Evolutionary conservation across 306 rosid species (phyloP), one percentile per base, ranked within the genome.

Genomic region (Datisca glomerata): DNA sequence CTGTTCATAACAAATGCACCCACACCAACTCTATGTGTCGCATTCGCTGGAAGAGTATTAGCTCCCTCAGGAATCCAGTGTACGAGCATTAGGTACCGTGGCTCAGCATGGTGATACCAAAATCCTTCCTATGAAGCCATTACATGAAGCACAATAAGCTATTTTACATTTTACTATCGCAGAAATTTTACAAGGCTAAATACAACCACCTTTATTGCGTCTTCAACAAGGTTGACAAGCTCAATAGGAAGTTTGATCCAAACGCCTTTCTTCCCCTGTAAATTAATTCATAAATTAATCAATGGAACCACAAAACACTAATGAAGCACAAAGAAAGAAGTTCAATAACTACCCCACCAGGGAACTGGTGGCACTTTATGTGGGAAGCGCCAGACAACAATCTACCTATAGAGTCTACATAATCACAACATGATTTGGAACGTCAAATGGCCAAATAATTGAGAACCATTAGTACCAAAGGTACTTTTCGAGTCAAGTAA

Each of bases 41-140:
- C 91, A 54, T 83, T 80, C 46, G 67, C 65, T n/a, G 93, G 97
- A 72, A 83, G 61, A 27, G 91, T 80, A 37, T 62, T 53, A 19
- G 51, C 18, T 24, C 65, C 57, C 41, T 57, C 69, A 4, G 93
- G 79, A 59, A 89, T 74, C 98, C 98, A 89, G 45, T 60, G 56
- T 5, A 83, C 79, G 10, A 89, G 81, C 91, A 89, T 89, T 60
- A 83, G 57, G 60, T 83, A 77, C 10, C 71, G 60, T 28, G 93
- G 79, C 70, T 84, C 95, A 1, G 95, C 97, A 45, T 87, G 93
- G 69, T 87, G 93, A 57, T 69, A 83, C 85, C 79, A 74, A 53
- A 87, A 87, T 12, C 93, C 94, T 56, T 83, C 80, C 97, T 82
- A 69, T 53, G 45, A 40, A 23, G 49, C 19, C 45, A 56, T 10